These are phyloP conservation scores for Murraya paniculata DNA, from an alignment of 345 rosid genomes.

Conservation along the genomic window DNA sequence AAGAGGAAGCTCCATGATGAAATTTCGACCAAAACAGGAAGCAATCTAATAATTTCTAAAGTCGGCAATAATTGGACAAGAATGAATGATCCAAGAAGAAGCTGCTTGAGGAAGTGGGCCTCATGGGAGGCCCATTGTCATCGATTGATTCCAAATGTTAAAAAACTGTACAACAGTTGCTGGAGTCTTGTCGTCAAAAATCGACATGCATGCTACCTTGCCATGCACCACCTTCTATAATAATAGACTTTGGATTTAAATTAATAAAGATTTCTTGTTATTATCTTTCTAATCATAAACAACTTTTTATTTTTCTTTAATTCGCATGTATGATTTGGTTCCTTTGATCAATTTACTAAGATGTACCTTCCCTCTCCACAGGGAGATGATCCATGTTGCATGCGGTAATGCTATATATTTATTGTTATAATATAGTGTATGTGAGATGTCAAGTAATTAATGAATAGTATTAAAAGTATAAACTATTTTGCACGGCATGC, in stretches of 20 bases:
- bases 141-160: not conserved
- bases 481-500: too few relatives aligned
- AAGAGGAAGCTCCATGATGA: not conserved
- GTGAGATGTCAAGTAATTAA: too few relatives aligned
- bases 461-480: too few relatives aligned
- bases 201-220: not conserved
- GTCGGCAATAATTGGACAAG: not conserved
- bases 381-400: too few relatives aligned
- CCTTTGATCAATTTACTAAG: too few relatives aligned
- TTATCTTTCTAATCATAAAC: not conserved
- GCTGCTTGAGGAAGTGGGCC: not conserved
- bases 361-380: too few relatives aligned
- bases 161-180: not conserved
- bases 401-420: too few relatives aligned
- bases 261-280: not conserved
- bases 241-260: not conserved
- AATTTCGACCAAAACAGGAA: not conserved
- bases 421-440: too few relatives aligned
- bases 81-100: conserved; percentile 1
- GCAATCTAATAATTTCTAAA: not conserved
- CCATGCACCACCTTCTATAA: not conserved
- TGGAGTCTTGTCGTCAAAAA: not conserved
- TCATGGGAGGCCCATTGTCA: not conserved
- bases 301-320: not conserved
- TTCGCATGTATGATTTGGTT: too few relatives aligned